Conservation (phyloP, 1,284 basidiomycete species). For the Cryptococcus maquisensis region DNA sequence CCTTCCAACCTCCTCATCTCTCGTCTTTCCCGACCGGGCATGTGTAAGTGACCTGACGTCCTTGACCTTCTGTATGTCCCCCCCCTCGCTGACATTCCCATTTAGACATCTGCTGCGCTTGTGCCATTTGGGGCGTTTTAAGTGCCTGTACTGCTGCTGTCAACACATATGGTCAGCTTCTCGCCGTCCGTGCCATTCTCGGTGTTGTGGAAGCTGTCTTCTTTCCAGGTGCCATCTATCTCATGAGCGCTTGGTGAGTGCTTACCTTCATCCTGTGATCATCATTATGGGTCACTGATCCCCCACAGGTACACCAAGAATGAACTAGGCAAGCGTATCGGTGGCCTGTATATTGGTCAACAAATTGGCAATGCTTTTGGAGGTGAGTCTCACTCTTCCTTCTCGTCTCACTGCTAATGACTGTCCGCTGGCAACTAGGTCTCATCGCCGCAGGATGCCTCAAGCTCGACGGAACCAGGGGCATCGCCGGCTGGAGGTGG, state of each 20-base stretch:
- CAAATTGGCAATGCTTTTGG: constrained; percentile 44
- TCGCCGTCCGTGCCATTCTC: constrained; percentile 24
- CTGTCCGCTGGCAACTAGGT: background rate
- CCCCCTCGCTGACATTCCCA: background rate
- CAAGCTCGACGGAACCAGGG: constrained; percentile 29
- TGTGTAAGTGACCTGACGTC: constrained; percentile 26
- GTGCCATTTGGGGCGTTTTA: constrained; percentile 43
- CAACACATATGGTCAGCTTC: constrained; percentile 27
- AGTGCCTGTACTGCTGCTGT: constrained; percentile 33
- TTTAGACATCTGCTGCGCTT: constrained; percentile 28
- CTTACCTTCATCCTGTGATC: background rate
- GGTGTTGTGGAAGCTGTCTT: constrained; percentile 38
- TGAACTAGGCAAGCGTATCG: constrained; percentile 34
- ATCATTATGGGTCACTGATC: background rate
- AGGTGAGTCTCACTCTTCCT: background rate
- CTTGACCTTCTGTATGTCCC: background rate
- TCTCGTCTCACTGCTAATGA: no score
- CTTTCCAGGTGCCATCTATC: constrained; percentile 39
- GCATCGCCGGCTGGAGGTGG: constrained; percentile 34
- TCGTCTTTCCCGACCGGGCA: constrained; percentile 27
- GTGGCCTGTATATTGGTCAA: constrained; percentile 33
- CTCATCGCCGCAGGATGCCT: constrained; percentile 38
- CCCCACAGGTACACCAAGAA: constrained; percentile 28
- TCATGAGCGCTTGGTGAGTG: constrained; percentile 31
- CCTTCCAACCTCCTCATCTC: constrained; percentile 34